Base-by-base conservation (phyloP, 768 basidiomycete species). In the Boletus vermiculosoides region DNA sequence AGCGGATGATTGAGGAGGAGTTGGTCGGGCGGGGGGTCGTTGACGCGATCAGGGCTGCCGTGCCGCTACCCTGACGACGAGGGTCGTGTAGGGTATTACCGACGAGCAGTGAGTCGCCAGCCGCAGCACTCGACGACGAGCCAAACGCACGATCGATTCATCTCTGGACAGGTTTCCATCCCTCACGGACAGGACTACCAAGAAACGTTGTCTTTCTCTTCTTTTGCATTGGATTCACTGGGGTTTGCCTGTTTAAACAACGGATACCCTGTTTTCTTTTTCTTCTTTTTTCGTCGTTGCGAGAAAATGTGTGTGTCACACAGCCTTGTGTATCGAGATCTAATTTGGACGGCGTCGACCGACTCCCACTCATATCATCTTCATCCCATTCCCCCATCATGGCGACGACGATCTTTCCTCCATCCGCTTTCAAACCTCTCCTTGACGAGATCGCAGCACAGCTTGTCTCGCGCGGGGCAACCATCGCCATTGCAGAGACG, bases 21-120 rank as follows among this genome's bases (percentile, higher is more conserved):
- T n/a, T 71, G 31, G 63, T 69, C n/a, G 37, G 8, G 18, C 47
- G 34, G 1, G 30, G 1, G 11, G 52, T 47, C 18, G 60, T 68
- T 23, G 58, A 63, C 2, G 41, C 13, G 39, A 60, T 66, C 44
- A 54, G 45, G 48, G 41, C 52, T 3, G 55, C 50, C 2, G 45
- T 68, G 28, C 45, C 66, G 20, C n/a, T 67, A 8, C 45, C 46
- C 25, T 45, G 36, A 37, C n/a, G n/a, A 15, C 22, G 3, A 34
- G 8, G 23, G 23, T 23, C 22, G 1, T 22, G 22, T 13, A 12
- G 6, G n/a, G n/a, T n/a, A n/a, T n/a, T 30, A n/a, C 18, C 18
- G 45, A 46, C 11, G 30, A 30, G 46, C 46, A 36, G 41, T 57
- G 54, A 57, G 56, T 57, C n/a, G 13, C 31, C 37, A 16, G 18